Percentiles rank a stretch among this genome's conserved stretches.
phyloP scores from a whole-genome alignment of 441 rosid genomes.

The Corymbia calophylla region DNA sequence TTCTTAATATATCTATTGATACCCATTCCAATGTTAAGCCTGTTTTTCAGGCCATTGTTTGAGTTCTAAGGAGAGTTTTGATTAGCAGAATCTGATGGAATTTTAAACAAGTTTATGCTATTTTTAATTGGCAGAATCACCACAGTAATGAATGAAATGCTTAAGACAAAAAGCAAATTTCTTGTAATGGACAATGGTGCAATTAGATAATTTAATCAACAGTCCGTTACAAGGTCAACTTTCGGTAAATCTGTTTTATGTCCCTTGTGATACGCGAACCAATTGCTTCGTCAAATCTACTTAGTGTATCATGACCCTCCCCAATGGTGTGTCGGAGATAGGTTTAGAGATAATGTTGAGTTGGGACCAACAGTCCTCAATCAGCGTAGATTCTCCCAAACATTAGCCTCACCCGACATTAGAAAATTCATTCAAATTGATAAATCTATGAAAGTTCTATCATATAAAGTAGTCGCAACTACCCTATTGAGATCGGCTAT shows the following conservation, averaged over 20 bases:
- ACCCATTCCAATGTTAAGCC: background rate
- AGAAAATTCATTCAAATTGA: too few relatives aligned
- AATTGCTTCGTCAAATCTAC: background rate
- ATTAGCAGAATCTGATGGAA: background rate
- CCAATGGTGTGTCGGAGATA: too few relatives aligned
- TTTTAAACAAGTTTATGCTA: background rate
- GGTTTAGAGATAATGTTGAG: too few relatives aligned
- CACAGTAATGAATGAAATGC: background rate
- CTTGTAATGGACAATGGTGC: background rate
- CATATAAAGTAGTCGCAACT: too few relatives aligned
- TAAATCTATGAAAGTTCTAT: too few relatives aligned
- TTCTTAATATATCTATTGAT: background rate
- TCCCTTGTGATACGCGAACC: background rate
- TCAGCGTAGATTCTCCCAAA: too few relatives aligned
- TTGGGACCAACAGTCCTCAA: too few relatives aligned
- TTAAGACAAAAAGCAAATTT: background rate
- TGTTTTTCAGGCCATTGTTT: background rate
- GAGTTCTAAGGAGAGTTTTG: background rate
- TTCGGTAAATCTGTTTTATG: background rate
- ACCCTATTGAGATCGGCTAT: too few relatives aligned
- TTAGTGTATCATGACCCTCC: background rate
- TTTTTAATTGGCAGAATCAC: background rate
- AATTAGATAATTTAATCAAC: background rate
- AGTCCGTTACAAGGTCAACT: background rate
- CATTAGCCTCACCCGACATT: too few relatives aligned